Evolutionary conservation across 768 basidiomycete species (phyloP).

Genomic region (Cubamyces sp.): DNA sequence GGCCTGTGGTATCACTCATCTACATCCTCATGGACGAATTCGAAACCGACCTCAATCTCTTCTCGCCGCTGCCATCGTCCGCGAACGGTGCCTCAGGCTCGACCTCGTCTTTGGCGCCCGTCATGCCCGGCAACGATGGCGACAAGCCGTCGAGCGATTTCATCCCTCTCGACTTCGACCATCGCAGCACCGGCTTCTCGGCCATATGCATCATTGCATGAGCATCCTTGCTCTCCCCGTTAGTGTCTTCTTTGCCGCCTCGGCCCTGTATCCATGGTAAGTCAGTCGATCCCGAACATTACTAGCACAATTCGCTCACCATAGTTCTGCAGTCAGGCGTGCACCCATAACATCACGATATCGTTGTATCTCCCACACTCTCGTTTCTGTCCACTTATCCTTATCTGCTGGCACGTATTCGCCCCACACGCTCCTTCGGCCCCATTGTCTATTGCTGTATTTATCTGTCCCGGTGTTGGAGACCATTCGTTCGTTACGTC

Average conservation of each 20-base stretch:
- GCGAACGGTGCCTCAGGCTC: not conserved
- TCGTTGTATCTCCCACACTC: no score
- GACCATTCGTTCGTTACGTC: not conserved
- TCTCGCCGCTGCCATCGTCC: not conserved
- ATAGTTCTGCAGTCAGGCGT: no score
- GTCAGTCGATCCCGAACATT: no score
- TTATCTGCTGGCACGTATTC: not conserved
- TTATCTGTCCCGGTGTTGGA: not conserved
- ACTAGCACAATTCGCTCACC: no score
- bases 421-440: not conserved
- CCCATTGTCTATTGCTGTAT: not conserved
- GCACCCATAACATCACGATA: no score
- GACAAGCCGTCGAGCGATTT: not conserved
- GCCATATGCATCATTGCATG: conserved; percentile 8
- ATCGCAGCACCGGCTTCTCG: conserved; percentile 2
- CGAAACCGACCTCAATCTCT: no score
- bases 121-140: not conserved
- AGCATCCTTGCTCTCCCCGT: not conserved
- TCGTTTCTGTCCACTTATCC: not conserved
- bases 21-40: no score
- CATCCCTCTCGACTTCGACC: conserved; percentile 9
- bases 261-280: not conserved
- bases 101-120: not conserved
- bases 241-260: not conserved
- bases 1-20: no score